Percentiles rank a stretch among this genome's conserved stretches.
These are phyloP conservation scores for Endocladia muricata DNA, from an alignment of 31 red algal species.

Conservation along the genomic window DNA sequence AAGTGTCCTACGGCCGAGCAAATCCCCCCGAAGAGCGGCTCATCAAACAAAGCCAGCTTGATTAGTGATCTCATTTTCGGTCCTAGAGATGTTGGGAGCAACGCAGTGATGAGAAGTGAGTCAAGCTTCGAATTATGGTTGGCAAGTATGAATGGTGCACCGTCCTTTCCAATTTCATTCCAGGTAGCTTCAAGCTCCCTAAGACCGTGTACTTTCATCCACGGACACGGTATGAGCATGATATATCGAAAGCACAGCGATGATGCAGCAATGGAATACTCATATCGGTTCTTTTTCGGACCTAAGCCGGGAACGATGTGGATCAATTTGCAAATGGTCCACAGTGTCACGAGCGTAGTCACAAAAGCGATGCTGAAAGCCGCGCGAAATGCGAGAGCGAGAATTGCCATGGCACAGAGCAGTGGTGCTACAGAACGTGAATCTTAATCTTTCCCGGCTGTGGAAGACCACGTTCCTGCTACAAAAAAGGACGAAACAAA, in stretches of 20 bases:
- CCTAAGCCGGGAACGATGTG: constrained; percentile 29
- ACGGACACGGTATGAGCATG: constrained; percentile 47
- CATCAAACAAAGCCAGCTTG: constrained; percentile 51
- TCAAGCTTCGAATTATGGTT: constrained; percentile 78
- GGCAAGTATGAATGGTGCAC: constrained; percentile 47
- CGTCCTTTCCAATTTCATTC: not conserved
- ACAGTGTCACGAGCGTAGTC: constrained; percentile 25
- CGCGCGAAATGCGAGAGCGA: not conserved
- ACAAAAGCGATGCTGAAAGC: constrained; percentile 46
- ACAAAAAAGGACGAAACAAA: too few species aligned
- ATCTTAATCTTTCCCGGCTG: too few species aligned
- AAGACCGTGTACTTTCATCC: constrained; percentile 40
- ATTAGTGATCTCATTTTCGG: constrained; percentile 60
- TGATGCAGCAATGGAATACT: constrained; percentile 22
- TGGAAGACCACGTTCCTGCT: too few species aligned
- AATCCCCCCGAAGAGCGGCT: constrained; percentile 67
- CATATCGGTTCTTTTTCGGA: constrained; percentile 5
- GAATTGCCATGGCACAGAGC: constrained; percentile 6
- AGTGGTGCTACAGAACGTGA: too few species aligned
- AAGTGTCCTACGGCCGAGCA: constrained; percentile 59
- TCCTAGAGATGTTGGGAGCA: constrained; percentile 35
- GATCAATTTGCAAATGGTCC: constrained; percentile 34
- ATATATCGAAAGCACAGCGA: constrained; percentile 41
- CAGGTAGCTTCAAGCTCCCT: constrained; percentile 21
- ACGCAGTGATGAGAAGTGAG: constrained; percentile 54